Conservation (phyloP, 2,329 filamentous ascomycete genomes). For the Penicillium oxalicum region DNA sequence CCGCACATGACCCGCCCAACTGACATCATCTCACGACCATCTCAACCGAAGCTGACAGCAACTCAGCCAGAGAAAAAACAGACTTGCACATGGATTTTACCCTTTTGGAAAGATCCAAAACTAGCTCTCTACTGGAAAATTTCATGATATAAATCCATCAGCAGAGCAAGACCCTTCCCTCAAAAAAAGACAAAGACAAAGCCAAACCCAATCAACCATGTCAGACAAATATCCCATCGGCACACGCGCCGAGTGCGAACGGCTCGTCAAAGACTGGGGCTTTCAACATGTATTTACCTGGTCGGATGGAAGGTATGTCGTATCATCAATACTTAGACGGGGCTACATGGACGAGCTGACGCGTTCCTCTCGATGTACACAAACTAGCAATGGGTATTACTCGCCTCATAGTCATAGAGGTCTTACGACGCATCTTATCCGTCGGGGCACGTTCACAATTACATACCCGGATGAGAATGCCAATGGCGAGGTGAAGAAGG, state of each 20-base stretch:
- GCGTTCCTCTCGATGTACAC: no score
- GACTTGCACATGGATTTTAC: no score
- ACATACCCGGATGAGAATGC: conserved; percentile 50
- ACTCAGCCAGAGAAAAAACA: no score
- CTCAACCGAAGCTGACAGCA: no score
- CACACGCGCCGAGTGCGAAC: conserved; percentile 46
- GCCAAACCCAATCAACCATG: conserved; percentile 15
- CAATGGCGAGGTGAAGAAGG: conserved; percentile 36
- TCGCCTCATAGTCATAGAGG: conserved; percentile 52
- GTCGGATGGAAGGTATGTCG: conserved; percentile 50
- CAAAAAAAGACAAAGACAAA: not conserved
- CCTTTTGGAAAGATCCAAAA: no score
- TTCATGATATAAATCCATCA: no score
- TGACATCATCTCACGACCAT: no score
- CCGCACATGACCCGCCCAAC: no score
- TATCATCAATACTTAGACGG: not conserved
- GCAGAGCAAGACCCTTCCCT: no score
- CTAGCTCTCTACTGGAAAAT: no score
- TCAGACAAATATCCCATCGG: conserved; percentile 28
- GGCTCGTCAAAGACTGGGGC: conserved; percentile 52
- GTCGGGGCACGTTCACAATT: conserved; percentile 52
- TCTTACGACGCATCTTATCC: conserved; percentile 56
- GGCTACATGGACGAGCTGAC: no score
- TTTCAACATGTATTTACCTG: conserved; percentile 57
- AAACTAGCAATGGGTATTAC: conserved; percentile 52